Conservation (phyloP, 2,329 filamentous ascomycete species). For the Xylariales sp. region DNA sequence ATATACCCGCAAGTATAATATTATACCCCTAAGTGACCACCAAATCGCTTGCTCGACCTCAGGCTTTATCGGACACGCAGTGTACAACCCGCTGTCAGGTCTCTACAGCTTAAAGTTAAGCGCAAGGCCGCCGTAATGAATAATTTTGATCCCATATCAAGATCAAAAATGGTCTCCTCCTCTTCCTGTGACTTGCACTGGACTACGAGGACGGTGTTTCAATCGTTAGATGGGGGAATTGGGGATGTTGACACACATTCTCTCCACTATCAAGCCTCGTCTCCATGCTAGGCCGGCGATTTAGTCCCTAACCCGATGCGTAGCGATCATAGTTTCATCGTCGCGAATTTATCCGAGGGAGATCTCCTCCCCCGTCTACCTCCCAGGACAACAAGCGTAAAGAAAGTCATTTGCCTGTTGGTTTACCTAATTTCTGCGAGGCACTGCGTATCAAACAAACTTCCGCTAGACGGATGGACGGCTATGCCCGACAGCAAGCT, state of each 20-base stretch:
- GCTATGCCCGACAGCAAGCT: constrained; percentile 5
- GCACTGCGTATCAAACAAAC: constrained; percentile 8
- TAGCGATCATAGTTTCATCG: constrained; percentile 9
- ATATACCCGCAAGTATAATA: too few relatives aligned
- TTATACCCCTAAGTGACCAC: too few relatives aligned
- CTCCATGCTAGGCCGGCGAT: neutral
- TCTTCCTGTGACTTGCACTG: neutral
- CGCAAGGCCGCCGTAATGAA: too few relatives aligned
- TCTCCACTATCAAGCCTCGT: neutral
- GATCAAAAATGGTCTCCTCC: neutral
- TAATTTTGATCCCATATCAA: neutral
- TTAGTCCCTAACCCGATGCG: constrained; percentile 2
- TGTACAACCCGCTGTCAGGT: too few relatives aligned
- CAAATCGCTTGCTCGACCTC: too few relatives aligned
- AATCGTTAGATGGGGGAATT: neutral
- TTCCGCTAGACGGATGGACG: neutral
- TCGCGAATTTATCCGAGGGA: neutral
- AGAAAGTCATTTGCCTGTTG: neutral
- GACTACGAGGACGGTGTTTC: constrained; percentile 1
- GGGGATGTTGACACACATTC: neutral
- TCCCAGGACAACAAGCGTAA: neutral
- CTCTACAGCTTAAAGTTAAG: too few relatives aligned
- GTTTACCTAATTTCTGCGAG: constrained; percentile 1
- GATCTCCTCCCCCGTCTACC: too few relatives aligned
- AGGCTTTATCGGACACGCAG: too few relatives aligned